Percentiles rank a stretch among this genome's conserved stretches.
Evolutionary conservation across 176 grass and related monocot species (phyloP).

Genomic region (Avena atlantica): DNA sequence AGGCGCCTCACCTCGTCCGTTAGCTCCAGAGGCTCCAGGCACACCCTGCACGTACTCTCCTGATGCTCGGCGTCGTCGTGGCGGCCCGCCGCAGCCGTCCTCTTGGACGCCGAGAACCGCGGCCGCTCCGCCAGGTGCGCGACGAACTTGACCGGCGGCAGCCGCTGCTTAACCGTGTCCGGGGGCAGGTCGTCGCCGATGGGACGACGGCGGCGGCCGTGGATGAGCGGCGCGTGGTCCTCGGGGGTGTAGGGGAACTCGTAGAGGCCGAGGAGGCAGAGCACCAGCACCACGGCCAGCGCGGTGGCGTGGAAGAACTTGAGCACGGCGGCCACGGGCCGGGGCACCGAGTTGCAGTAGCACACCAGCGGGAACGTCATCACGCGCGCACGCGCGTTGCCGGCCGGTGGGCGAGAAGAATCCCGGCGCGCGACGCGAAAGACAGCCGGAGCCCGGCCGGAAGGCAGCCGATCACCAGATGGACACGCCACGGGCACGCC

Average conservation of each 20-base stretch:
- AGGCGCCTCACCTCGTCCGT: slow-evolving; percentile 66
- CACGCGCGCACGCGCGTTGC: too few relatives aligned
- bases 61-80: neutral
- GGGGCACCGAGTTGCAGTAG: slow-evolving; percentile 64
- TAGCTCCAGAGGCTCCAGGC: slow-evolving; percentile 71
- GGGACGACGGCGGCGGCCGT: slow-evolving; percentile 7
- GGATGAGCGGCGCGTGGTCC: slow-evolving; percentile 36
- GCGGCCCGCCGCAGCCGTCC: neutral
- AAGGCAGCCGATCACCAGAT: neutral
- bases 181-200: slow-evolving; percentile 20
- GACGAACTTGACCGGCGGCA: slow-evolving; percentile 56
- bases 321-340: slow-evolving; percentile 60
- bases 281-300: slow-evolving; percentile 25
- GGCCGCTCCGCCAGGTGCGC: slow-evolving; percentile 28
- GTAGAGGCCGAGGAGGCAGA: slow-evolving; percentile 59
- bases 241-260: slow-evolving; percentile 47
- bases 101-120: neutral
- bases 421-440: too few relatives aligned
- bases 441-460: too few relatives aligned
- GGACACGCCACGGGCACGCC: neutral
- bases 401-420: too few relatives aligned
- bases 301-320: slow-evolving; percentile 52
- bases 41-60: slow-evolving; percentile 58
- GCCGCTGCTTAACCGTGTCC: slow-evolving; percentile 59
- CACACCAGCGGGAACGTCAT: slow-evolving; percentile 80